These are phyloP conservation scores for Fusarium pseudocircinatum DNA, from an alignment of 2,329 filamentous ascomycete genomes.

Conservation along the genomic window DNA sequence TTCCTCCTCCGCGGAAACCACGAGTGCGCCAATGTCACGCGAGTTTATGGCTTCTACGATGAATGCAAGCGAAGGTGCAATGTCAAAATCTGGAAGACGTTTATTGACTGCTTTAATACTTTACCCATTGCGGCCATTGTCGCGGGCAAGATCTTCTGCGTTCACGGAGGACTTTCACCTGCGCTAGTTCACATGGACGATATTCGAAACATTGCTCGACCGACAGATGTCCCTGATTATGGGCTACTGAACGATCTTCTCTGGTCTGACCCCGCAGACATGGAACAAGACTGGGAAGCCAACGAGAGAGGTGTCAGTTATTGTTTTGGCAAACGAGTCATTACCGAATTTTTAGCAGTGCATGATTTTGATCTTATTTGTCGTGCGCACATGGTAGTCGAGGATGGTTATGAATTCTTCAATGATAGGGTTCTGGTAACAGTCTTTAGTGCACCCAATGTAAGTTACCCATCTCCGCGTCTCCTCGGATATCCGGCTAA, in stretches of 20 bases:
- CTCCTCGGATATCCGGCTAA: conserved; percentile 40
- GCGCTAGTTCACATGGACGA: conserved; percentile 97
- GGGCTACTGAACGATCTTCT: conserved; percentile 93
- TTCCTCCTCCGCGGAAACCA: conserved; percentile 99
- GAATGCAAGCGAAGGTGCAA: conserved; percentile 99
- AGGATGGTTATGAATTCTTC: conserved; percentile 99
- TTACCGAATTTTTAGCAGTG: conserved; percentile 91
- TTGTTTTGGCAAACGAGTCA: conserved; percentile 98
- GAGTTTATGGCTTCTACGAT: conserved; percentile 99
- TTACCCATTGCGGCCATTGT: conserved; percentile 98
- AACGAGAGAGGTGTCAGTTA: conserved; percentile 98
- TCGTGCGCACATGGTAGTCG: conserved; percentile 98
- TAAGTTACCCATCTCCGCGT: conserved; percentile 60
- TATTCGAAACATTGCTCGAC: conserved; percentile 93
- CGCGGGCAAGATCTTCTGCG: conserved; percentile 99
- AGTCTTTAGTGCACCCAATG: conserved; percentile 96
- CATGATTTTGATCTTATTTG: conserved; percentile 99
- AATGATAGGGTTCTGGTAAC: conserved; percentile 94
- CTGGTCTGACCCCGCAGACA: conserved; percentile 98
- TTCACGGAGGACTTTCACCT: conserved; percentile 96
- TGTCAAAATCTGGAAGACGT: conserved; percentile 99
- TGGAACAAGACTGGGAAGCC: conserved; percentile 97
- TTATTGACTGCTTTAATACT: conserved; percentile 99
- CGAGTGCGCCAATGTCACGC: conserved; percentile 98
- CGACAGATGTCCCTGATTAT: conserved; percentile 97